Evolutionary conservation across 1,284 basidiomycete genomes (phyloP), one percentile per base, ranked within the genome.

Genomic region (Sparassis latifolia): DNA sequence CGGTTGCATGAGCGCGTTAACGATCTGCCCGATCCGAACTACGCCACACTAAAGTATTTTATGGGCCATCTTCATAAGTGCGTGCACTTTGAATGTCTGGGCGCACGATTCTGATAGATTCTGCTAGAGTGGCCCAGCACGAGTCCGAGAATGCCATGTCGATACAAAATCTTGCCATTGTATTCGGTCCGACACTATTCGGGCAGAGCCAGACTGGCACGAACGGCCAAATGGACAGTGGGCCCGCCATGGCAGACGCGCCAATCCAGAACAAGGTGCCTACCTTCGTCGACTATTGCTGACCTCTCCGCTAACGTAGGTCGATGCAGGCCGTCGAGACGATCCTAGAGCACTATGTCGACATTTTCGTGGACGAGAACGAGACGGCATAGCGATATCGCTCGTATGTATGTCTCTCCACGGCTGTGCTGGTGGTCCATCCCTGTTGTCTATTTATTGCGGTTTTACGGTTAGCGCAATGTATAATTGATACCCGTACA

Each of bases 1-100:
- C 81, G 94, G 46, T 72, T 99, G 52, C 96, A 99, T 62, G 96
- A 99, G 66, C 84, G 91, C 48, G 95, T 99, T 45, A 99, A 99
- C 64, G 95, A 97, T 59, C 76, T 99, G 47, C 97, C 96, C 3
- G 96, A 99, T 70, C 82, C 97, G 10, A 97, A 99, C 69, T 99
- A 99, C 64, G 92, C 97, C 1, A 97, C 96, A 1, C 76, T 99
- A 49, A 98, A 98, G 67, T 97, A 82, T 68, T 88, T 99, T 64
- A 81, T 99, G 79, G 93, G 89, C 7, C 96, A 99, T 71, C 71
- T 99, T 53, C 80, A 97, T 72, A 84, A 80, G 91, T 93, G 58
- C 55, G 76, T 69, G 9, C 33, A 32, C 6, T 33, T 45, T 40
- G 35, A 29, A 40, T 32, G 12, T 10, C 35, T 20, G 20, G 33